Evolutionary conservation across 2,329 filamentous ascomycete species (phyloP).

Genomic region (Gremmenia infestans): DNA sequence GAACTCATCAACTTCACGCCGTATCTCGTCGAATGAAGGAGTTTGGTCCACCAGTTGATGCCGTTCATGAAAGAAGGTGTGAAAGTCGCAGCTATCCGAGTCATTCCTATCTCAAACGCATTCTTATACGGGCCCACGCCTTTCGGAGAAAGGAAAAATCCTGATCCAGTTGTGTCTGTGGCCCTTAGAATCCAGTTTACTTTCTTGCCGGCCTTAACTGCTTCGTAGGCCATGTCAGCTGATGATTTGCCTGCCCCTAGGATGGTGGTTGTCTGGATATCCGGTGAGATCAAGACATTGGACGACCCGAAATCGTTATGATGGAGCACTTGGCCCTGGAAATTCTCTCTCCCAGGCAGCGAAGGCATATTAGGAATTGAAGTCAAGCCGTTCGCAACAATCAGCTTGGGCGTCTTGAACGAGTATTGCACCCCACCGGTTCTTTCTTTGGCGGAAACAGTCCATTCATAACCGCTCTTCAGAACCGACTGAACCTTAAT

Average conservation of each 20-base stretch:
- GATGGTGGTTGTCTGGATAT: slow-evolving; percentile 28
- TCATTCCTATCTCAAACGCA: slow-evolving; percentile 21
- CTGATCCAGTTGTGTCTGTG: slow-evolving; percentile 29
- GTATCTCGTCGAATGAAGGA: slow-evolving; percentile 12
- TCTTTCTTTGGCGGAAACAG: neutral
- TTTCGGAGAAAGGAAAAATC: slow-evolving; percentile 26
- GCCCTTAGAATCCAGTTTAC: slow-evolving; percentile 35
- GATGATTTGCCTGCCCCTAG: slow-evolving; percentile 35
- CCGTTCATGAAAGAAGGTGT: slow-evolving; percentile 12
- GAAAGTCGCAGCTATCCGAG: slow-evolving; percentile 7
- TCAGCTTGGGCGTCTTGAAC: slow-evolving; percentile 4
- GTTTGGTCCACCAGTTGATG: slow-evolving; percentile 11
- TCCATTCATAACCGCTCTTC: neutral
- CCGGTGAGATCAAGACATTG: slow-evolving; percentile 18
- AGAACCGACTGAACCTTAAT: neutral
- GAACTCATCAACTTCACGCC: slow-evolving; percentile 19
- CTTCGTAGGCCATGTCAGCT: slow-evolving; percentile 35
- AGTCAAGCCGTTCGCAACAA: slow-evolving; percentile 12
- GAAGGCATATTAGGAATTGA: slow-evolving; percentile 28
- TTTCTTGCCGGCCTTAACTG: slow-evolving; percentile 29
- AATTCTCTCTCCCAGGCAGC: slow-evolving; percentile 26
- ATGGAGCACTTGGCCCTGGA: slow-evolving; percentile 31
- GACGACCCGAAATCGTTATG: slow-evolving; percentile 32
- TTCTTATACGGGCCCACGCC: slow-evolving; percentile 26
- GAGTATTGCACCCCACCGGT: no score